Percentiles rank a stretch among this genome's conserved stretches.
Evolutionary conservation across 148 eudicot species (phyloP).

Genomic region (Chenopodium quinoa): DNA sequence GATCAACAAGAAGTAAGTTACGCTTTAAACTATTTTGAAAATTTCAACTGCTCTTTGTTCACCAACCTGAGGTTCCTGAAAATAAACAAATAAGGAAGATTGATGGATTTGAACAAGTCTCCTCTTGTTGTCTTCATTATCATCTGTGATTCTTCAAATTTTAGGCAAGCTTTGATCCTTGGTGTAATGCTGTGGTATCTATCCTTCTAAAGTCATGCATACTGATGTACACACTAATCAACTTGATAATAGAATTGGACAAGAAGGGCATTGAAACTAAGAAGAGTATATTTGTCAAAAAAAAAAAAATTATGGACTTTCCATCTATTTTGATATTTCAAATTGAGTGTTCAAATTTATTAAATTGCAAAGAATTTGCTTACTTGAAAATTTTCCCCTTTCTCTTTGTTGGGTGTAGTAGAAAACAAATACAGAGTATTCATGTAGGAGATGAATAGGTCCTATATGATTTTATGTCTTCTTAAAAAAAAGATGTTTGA

Average conservation of each 20-base stretch:
- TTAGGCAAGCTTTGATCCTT: neutral
- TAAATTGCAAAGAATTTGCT: too few relatives aligned
- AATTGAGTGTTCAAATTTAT: neutral
- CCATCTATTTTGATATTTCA: neutral
- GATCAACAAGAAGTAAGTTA: slow-evolving; percentile 75
- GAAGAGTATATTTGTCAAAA: neutral
- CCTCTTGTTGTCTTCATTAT: neutral
- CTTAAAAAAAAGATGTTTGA: neutral
- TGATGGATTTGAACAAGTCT: neutral
- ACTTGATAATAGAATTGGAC: neutral
- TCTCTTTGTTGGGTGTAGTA: neutral
- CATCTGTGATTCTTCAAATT: neutral
- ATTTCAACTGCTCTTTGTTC: neutral
- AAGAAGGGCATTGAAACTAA: neutral
- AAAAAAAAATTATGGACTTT: neutral
- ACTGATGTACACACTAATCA: neutral
- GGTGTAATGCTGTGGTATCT: neutral
- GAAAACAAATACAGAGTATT: neutral
- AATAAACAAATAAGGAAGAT: neutral
- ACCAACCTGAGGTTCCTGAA: neutral
- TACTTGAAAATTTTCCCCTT: neutral
- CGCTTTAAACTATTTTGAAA: neutral
- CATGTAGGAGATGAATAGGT: neutral
- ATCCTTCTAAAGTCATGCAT: neutral
- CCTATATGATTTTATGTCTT: neutral